These are phyloP conservation scores for Fusarium subglutinans DNA, from an alignment of 2,329 filamentous ascomycete species.

Conservation along the genomic window DNA sequence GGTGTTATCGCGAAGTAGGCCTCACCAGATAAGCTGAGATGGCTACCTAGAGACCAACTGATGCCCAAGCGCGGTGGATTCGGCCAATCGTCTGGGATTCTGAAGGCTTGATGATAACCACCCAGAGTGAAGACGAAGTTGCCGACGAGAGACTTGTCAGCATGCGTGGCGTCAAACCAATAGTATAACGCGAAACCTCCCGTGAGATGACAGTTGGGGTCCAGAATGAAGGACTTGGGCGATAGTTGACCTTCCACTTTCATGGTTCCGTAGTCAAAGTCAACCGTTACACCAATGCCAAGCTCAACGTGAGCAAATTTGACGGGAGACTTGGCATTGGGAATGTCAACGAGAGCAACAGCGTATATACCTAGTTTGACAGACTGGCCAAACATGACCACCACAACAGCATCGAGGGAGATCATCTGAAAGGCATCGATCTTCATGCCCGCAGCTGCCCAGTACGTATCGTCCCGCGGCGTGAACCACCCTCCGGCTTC, in stretches of 20 bases:
- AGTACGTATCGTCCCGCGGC: background rate
- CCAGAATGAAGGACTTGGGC: conserved; percentile 48
- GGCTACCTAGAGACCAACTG: conserved; percentile 34
- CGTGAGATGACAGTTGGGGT: conserved; percentile 47
- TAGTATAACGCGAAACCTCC: conserved; percentile 48
- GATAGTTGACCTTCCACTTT: conserved; percentile 48
- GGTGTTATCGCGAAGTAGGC: conserved; percentile 53
- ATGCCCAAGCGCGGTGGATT: conserved; percentile 45
- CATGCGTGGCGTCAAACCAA: conserved; percentile 12
- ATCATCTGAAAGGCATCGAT: conserved; percentile 6
- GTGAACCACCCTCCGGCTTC: background rate
- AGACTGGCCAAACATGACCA: background rate
- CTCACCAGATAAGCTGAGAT: conserved; percentile 45
- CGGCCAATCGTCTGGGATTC: conserved; percentile 45
- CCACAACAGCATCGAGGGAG: background rate
- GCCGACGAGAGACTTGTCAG: conserved; percentile 20
- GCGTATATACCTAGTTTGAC: background rate
- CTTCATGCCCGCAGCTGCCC: background rate
- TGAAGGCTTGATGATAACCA: conserved; percentile 48
- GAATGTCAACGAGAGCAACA: background rate
- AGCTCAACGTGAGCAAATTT: conserved; percentile 41
- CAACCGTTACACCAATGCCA: conserved; percentile 41
- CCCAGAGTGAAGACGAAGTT: conserved; percentile 53
- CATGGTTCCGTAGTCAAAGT: conserved; percentile 42
- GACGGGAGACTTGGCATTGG: background rate